Base-by-base conservation (phyloP, 176 grass and related monocot genomes). In the Puccinellia tenuiflora region DNA sequence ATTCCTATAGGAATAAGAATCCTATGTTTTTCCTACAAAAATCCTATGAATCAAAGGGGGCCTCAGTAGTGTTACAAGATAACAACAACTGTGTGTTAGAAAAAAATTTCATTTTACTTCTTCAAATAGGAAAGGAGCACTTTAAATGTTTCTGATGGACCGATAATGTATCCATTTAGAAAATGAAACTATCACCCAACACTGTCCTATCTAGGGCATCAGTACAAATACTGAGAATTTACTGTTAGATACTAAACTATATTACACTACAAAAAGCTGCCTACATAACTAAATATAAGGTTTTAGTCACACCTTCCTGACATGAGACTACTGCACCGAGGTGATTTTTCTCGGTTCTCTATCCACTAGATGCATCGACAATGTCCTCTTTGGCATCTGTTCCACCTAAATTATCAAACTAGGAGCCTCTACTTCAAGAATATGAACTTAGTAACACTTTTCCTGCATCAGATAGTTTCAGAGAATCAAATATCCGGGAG, bases 401-500 rank as follows among this genome's bases (percentile, higher is more conserved):
- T 54, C 33, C 40, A 45, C 31, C 6, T 33, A 81, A 62, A 81
- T 28, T 20, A 35, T 17, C 15, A 22, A 71, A 77, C 31, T 54
- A 66, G 21, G 7, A 28, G 10, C 28, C 7, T 56, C 45, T 53
- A 73, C 33, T 55, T 73, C 67, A 59, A 53, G 31, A 52, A 68
- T 2, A 81, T 68, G 45, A 75, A 26, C 38, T 83, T 50, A 20
- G 26, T 28, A 76, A 65, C 45, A 48, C 14, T 38, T 9, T 34
- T 62, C 39, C 68, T 85, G 78, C 62, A 85, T 28, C 42, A 55
- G 31, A 34, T 70, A 85, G 38, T 79, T 73, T n/a, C 42, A 78
- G 42, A 71, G 21, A 40, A 79, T 55, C 55, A 71, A 62, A 46
- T 26, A 0, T 46, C 59, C 71, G 61, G 28, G 24, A 35, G 31